Evolutionary conservation across 192 early-diverging fungal species (phyloP).

Genomic region (Backusella psychrophila): DNA sequence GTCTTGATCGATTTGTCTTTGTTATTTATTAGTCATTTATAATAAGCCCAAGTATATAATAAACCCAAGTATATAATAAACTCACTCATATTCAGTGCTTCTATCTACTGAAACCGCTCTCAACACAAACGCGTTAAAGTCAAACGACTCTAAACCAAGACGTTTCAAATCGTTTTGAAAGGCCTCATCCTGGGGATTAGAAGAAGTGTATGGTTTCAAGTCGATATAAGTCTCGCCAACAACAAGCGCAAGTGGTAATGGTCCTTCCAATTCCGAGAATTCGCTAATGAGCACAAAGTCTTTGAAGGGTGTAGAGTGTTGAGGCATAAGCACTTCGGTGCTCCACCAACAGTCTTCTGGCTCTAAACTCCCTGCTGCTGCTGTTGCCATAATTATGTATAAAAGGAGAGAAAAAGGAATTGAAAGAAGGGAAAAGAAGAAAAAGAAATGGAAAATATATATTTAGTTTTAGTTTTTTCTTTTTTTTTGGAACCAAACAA

Average conservation of each 20-base stretch:
- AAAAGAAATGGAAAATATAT: background rate
- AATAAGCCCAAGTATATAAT: background rate
- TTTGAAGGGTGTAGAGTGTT: conserved; percentile 13
- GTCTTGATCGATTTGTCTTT: conserved; percentile 8
- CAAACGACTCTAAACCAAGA: conserved; percentile 32
- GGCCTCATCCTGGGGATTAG: background rate
- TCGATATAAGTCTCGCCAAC: conserved; percentile 21
- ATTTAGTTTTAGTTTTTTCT: background rate
- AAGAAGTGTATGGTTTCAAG: conserved; percentile 13
- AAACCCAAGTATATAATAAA: background rate
- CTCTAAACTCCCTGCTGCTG: background rate
- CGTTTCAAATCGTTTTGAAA: conserved; percentile 9
- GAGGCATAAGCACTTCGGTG: conserved; percentile 13
- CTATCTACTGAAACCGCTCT: conserved; percentile 46
- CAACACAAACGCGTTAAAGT: conserved; percentile 50
- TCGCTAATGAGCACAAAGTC: conserved; percentile 55
- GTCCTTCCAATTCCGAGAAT: conserved; percentile 54
- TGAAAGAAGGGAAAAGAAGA: conserved; percentile 1
- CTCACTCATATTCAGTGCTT: conserved; percentile 19
- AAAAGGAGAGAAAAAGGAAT: background rate
- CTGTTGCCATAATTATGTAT: background rate
- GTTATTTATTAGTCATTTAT: background rate
- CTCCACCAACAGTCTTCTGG: conserved; percentile 27
- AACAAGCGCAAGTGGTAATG: conserved; percentile 46
- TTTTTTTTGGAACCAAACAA: background rate